phyloP scores from a whole-genome alignment of 371 early-diverging fungal species.

The Nematocida displodere region DNA sequence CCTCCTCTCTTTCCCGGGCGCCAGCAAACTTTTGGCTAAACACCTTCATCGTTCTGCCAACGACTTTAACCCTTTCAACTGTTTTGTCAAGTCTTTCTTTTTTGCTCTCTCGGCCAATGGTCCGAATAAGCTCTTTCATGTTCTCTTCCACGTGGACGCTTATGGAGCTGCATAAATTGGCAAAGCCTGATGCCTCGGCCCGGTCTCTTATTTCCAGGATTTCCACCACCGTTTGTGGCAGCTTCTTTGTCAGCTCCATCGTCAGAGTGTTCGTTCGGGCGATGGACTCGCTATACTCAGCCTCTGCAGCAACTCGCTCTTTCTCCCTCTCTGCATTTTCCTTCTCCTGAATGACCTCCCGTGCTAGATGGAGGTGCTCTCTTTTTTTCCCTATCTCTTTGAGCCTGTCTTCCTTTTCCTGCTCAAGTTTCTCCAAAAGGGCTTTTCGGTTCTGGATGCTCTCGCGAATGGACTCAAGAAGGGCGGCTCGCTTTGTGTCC shows the following conservation, averaged over 20 bases:
- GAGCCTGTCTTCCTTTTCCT: constrained; percentile 34
- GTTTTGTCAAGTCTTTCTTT: constrained; percentile 28
- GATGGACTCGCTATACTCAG: constrained; percentile 1
- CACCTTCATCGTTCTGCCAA: constrained; percentile 50
- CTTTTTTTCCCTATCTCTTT: constrained; percentile 34
- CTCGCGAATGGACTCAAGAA: constrained; percentile 17
- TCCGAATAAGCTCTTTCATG: constrained; percentile 39
- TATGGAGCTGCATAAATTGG: constrained; percentile 41
- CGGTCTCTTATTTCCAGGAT: not conserved
- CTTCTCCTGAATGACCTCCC: not conserved
- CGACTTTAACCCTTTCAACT: constrained; percentile 52
- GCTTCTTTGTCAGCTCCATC: constrained; percentile 20
- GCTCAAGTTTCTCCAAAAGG: constrained; percentile 13
- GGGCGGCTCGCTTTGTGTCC: not conserved
- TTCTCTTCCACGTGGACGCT: constrained; percentile 16
- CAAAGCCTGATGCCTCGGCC: constrained; percentile 46
- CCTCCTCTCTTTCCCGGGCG: not conserved
- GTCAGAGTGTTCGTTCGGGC: constrained; percentile 32
- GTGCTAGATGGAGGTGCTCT: constrained; percentile 33
- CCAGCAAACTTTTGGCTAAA: constrained; percentile 51
- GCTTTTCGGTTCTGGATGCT: constrained; percentile 33
- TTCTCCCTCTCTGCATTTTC: constrained; percentile 24
- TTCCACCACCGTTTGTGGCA: constrained; percentile 37
- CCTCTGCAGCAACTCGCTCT: constrained; percentile 6
- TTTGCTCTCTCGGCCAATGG: constrained; percentile 18